These are phyloP conservation scores for Marvania coccoides DNA, from an alignment of 139 green algal genomes.

Conservation along the genomic window DNA sequence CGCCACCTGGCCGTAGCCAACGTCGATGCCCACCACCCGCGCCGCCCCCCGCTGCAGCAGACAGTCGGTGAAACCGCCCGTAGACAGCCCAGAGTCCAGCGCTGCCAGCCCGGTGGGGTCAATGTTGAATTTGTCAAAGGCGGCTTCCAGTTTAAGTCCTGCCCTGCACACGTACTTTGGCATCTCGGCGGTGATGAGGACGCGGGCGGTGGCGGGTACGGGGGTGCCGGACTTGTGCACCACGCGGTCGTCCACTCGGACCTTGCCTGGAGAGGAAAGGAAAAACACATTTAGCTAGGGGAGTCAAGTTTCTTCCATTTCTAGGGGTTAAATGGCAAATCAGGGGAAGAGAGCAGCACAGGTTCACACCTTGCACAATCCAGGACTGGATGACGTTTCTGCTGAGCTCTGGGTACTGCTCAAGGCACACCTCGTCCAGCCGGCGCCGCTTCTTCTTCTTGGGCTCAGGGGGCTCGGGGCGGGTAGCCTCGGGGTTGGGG, in stretches of 20 bases:
- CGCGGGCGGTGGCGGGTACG: constrained; percentile 32
- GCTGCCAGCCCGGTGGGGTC: constrained; percentile 56
- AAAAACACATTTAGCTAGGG: too few relatives aligned
- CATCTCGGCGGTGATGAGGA: constrained; percentile 62
- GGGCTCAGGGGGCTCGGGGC: too few relatives aligned
- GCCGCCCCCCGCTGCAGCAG: constrained; percentile 80
- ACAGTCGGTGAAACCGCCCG: constrained; percentile 96
- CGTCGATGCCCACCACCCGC: constrained; percentile 88
- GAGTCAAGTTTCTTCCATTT: too few relatives aligned
- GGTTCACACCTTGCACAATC: constrained; percentile 65
- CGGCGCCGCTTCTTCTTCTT: constrained; percentile 29
- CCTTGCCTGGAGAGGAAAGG: constrained; percentile 45
- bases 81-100: constrained; percentile 90
- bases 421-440: constrained; percentile 81
- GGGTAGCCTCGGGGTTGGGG: too few relatives aligned
- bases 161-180: constrained; percentile 81
- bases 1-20: constrained; percentile 90
- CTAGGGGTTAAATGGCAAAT: too few relatives aligned
- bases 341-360: background rate
- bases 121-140: constrained; percentile 75
- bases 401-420: constrained; percentile 62
- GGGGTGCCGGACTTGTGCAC: constrained; percentile 73
- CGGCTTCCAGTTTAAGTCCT: constrained; percentile 90
- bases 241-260: constrained; percentile 55
- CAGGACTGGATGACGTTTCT: constrained; percentile 81